phyloP scores from a whole-genome alignment of 139 green algal genomes.

The Desmodesmus armatus region DNA sequence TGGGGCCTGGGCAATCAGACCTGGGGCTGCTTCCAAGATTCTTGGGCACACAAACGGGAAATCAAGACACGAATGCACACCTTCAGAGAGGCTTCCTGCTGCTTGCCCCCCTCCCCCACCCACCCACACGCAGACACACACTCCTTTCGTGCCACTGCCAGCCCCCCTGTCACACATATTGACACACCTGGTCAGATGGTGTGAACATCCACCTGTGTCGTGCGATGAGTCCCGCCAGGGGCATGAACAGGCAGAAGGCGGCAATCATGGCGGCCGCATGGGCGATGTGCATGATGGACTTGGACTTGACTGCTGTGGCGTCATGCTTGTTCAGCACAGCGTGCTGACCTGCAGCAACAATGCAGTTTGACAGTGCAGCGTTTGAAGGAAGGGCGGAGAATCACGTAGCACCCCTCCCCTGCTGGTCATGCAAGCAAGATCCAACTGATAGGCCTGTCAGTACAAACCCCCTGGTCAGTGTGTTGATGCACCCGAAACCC shows the following conservation, averaged over 20 bases:
- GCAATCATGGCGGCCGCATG: conserved; percentile 27
- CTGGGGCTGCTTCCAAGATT: background rate
- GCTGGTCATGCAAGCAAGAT: background rate
- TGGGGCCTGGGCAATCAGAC: background rate
- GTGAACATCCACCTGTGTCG: conserved; percentile 47
- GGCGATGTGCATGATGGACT: background rate
- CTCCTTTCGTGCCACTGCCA: background rate
- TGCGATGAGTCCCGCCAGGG: conserved; percentile 22
- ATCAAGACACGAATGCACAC: background rate
- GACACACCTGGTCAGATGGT: background rate
- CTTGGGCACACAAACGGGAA: background rate
- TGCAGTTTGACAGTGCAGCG: background rate
- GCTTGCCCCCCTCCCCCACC: too few species aligned
- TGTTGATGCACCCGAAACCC: background rate
- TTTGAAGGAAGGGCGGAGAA: background rate
- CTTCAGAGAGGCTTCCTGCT: background rate
- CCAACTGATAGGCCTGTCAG: background rate
- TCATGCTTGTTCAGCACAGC: background rate
- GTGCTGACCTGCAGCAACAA: background rate
- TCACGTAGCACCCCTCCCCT: background rate
- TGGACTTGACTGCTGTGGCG: background rate
- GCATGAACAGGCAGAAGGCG: conserved; percentile 44
- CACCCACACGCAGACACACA: background rate
- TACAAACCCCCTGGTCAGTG: background rate
- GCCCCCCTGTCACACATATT: background rate